Base-by-base conservation (phyloP, 1,139 yeast genomes). In the Pichia inconspicua region DNA sequence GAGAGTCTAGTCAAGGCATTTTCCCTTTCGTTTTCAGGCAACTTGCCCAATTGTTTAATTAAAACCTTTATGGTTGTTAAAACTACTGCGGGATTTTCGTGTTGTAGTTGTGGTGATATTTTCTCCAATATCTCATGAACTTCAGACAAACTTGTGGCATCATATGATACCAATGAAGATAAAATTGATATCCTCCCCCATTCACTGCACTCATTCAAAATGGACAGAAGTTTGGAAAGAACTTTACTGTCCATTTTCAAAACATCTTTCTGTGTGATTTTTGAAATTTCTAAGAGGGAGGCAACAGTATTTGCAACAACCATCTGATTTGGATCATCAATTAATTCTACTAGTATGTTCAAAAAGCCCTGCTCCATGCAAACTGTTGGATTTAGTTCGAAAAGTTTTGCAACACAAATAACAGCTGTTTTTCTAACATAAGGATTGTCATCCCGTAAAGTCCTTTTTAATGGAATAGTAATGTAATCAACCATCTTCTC, bases 401-500 rank as follows among this genome's bases (percentile, higher is more conserved):
- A 94, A 60, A 94, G 71, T 67, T 94, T 94, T 43, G 97, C 97
- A 41, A 94, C 97, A 67, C 97, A 88, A 44, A 94, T 85, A 11
- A 96, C 97, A 0, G 98, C 98, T 0, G 98, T 94, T 63, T 94
- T 94, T 54, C 99, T 75, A 45, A 94, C 99, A 62, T 94, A 94
- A 2, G 99, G 98, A 63, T 90, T 90, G 59, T 89, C 97, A 66
- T 92, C 98, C 53, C 75, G 75, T 56, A 94, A 71, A 1, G 97
- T 90, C 60, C 87, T 77, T 57, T 82, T 81, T 54, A 94, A 72
- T 0, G 98, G 98, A 31, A 84, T 81, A 55, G 89, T 94, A 80
- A 94, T 81, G 64, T 94, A 92, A 63, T 90, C 97, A 41, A 89
- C 88, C 82, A 94, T 90, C 66, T 85, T 89, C 60, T 86, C 94